These are phyloP conservation scores for Boletus subparvulus DNA, from an alignment of 768 basidiomycete genomes.

Conservation along the genomic window DNA sequence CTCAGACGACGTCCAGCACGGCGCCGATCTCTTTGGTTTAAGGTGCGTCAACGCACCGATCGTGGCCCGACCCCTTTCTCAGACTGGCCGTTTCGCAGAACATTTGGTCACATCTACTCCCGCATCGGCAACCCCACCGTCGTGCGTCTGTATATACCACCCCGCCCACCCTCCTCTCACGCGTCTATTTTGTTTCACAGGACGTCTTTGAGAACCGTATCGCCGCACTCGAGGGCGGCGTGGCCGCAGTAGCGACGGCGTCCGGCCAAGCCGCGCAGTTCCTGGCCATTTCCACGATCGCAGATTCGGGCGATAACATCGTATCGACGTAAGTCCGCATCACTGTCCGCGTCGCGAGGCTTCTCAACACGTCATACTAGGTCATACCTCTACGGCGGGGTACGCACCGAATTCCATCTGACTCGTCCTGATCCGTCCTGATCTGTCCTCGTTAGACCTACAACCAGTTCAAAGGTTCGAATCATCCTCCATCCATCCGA, in stretches of 20 bases:
- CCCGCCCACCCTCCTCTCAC: background rate
- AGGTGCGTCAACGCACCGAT: constrained; percentile 24
- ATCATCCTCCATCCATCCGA: background rate
- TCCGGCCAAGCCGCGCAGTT: constrained; percentile 67
- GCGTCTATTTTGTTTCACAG: constrained; percentile 21
- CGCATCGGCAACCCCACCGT: constrained; percentile 58
- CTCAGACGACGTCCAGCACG: constrained; percentile 41
- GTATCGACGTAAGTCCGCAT: constrained; percentile 47
- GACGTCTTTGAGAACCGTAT: constrained; percentile 68
- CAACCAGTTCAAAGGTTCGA: constrained; percentile 60
- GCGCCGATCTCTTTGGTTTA: constrained; percentile 52
- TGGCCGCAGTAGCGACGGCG: constrained; percentile 54
- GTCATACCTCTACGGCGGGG: constrained; percentile 59
- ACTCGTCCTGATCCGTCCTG: background rate
- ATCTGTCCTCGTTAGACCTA: constrained; percentile 43
- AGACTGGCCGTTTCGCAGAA: constrained; percentile 21
- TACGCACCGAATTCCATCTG: constrained; percentile 26
- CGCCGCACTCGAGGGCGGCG: constrained; percentile 62
- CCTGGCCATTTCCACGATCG: constrained; percentile 54
- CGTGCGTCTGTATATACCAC: constrained; percentile 33
- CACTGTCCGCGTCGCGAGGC: background rate
- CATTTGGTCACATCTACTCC: constrained; percentile 51
- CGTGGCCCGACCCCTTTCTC: background rate
- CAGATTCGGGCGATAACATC: constrained; percentile 61
- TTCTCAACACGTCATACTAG: constrained; percentile 23